Evolutionary conservation across 345 rosid species (phyloP), one percentile per base, ranked within the genome.

Genomic region (Raphanus raphanistrum): DNA sequence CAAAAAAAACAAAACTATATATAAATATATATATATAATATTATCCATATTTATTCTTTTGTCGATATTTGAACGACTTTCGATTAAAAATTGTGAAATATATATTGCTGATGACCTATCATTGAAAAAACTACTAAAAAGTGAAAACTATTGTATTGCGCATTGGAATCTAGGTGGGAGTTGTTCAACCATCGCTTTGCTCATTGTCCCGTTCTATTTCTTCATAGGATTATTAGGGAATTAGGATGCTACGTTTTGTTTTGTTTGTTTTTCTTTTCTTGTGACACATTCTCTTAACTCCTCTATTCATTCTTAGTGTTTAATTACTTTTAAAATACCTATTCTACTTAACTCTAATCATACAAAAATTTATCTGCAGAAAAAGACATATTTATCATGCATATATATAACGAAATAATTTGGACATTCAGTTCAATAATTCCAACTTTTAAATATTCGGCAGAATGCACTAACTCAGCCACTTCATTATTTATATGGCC

Each of bases 121-220:
- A 50, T 48, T 31, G 70, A 67, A 62, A 38, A 31, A 68, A 63
- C 52, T 65, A 59, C 48, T 33, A 17, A 7, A 72, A 72, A 16
- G 35, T 66, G 54, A 45, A 78, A 65, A 71, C 48, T 32, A 74
- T 86, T 87, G 82, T 82, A 72, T 93, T 75, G 70, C 71, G 87
- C 84, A 92, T 84, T 84, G 89, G 84, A 64, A 84, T 83, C 86
- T 84, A 65, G 87, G 97, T 88, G 92, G 93, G 91, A 84, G 90
- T 90, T 81, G 95, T 86, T 90, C 88, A 86, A 84, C 89, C 54
- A 55, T 88, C 80, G 84, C 75, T 82, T 83, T 66, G 68, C 72
- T 26, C 76, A 66, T 52, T 62, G 82, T 73, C 82, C 0, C 63
- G 6, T 73, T 67, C 35, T 68, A 71, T 68, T 52, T 33, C 26